Conservation (phyloP, 1,284 basidiomycete genomes). For the Phlebopus sp. region DNA sequence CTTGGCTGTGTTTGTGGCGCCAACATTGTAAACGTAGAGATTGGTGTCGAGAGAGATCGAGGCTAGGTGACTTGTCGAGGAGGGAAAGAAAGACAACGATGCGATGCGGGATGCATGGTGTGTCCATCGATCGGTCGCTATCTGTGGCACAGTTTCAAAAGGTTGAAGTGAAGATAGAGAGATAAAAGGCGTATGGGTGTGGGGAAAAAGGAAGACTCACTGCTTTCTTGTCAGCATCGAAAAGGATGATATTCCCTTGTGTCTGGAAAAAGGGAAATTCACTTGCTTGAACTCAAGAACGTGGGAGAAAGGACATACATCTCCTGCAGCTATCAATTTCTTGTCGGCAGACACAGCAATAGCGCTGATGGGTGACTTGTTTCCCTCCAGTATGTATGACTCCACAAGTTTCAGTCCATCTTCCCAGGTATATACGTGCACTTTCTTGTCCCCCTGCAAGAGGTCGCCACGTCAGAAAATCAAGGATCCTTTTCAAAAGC, state of each 20-base stretch:
- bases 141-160: conserved; percentile 3
- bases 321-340: conserved; percentile 72
- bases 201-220: background rate
- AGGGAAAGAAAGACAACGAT: conserved; percentile 55
- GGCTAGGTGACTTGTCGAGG: conserved; percentile 52
- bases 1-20: conserved; percentile 58
- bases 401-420: conserved; percentile 51
- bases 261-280: conserved; percentile 43
- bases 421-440: conserved; percentile 75
- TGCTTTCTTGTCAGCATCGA: conserved; percentile 68
- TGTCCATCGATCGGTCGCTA: conserved; percentile 63
- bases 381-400: conserved; percentile 59
- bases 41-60: conserved; percentile 91
- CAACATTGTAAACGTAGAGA: conserved; percentile 86
- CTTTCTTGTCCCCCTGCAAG: conserved; percentile 61
- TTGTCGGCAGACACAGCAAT: conserved; percentile 84
- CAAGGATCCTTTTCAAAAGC: background rate
- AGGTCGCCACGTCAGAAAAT: conserved; percentile 1
- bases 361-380: conserved; percentile 64
- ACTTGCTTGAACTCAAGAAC: background rate
- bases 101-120: conserved; percentile 85
- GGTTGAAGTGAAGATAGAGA: no score
- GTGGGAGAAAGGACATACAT: conserved; percentile 48
- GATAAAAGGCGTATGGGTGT: background rate
- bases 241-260: conserved; percentile 77